Percentiles rank a stretch among this genome's conserved stretches.
Evolutionary conservation across 2,329 filamentous ascomycete genomes (phyloP).

Genomic region (Penicillium sp.): DNA sequence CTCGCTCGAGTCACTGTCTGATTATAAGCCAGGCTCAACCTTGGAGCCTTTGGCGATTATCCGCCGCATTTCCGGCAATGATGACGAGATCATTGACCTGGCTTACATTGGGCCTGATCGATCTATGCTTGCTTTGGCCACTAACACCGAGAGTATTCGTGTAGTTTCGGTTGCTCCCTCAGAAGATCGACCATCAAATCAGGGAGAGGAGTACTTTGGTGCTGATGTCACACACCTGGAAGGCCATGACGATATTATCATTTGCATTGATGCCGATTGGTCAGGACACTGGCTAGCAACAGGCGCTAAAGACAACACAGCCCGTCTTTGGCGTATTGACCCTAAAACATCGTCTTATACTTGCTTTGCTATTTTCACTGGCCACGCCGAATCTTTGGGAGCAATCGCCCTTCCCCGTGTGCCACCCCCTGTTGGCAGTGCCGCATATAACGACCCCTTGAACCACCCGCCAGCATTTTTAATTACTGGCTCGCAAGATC

Average conservation of each 20-base stretch:
- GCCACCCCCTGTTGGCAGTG: slow-evolving; percentile 58
- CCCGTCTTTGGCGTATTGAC: slow-evolving; percentile 81
- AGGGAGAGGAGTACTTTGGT: slow-evolving; percentile 61
- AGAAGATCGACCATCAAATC: slow-evolving; percentile 26
- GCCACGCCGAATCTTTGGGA: slow-evolving; percentile 87
- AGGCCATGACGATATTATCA: slow-evolving; percentile 91
- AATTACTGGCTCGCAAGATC: slow-evolving; percentile 86
- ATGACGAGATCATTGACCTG: slow-evolving; percentile 95
- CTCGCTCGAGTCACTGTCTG: slow-evolving; percentile 38
- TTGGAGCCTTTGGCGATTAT: slow-evolving; percentile 54
- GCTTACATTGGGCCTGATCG: slow-evolving; percentile 73
- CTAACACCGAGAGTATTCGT: slow-evolving; percentile 87
- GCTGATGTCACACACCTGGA: slow-evolving; percentile 77
- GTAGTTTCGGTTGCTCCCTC: slow-evolving; percentile 60
- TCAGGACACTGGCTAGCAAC: slow-evolving; percentile 95
- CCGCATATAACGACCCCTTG: slow-evolving; percentile 63
- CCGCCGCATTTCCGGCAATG: slow-evolving; percentile 82
- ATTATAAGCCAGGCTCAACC: slow-evolving; percentile 35
- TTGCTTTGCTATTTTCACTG: slow-evolving; percentile 75
- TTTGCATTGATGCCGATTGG: slow-evolving; percentile 89
- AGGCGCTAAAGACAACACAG: slow-evolving; percentile 92
- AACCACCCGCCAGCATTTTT: slow-evolving; percentile 74
- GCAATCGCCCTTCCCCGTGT: slow-evolving; percentile 74
- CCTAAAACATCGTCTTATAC: slow-evolving; percentile 62
- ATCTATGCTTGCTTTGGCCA: slow-evolving; percentile 78